Evolutionary conservation across 2,329 filamentous ascomycete genomes (phyloP).

Genomic region (Paraphoma sp.): DNA sequence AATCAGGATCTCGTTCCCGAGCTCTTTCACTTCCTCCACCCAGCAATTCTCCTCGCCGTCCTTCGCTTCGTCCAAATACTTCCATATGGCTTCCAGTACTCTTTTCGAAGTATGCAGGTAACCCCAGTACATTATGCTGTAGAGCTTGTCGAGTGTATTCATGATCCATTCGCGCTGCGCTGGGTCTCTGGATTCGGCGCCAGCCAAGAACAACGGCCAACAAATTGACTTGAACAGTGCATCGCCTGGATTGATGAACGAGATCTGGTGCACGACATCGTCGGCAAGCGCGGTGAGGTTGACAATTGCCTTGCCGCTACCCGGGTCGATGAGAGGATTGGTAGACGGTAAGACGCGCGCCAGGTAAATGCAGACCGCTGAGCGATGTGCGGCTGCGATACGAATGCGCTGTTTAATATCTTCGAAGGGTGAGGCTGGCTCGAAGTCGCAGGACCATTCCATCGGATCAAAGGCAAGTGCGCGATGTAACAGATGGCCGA

Average conservation of each 20-base stretch:
- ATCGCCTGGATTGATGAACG: conserved; percentile 56
- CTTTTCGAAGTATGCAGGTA: conserved; percentile 45
- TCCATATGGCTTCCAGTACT: conserved; percentile 45
- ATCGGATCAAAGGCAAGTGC: conserved; percentile 41
- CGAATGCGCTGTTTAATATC: conserved; percentile 43
- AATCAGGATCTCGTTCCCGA: conserved; percentile 42
- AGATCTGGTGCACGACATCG: conserved; percentile 61
- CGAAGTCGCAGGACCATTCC: conserved; percentile 39
- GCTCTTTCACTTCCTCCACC: conserved; percentile 41
- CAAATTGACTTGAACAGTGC: conserved; percentile 65
- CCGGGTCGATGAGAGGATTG: conserved; percentile 48
- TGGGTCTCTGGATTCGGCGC: conserved; percentile 60
- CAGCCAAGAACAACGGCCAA: conserved; percentile 67
- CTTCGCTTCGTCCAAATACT: conserved; percentile 31
- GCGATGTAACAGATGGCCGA: conserved; percentile 29
- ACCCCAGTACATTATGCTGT: conserved; percentile 47
- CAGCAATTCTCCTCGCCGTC: conserved; percentile 37
- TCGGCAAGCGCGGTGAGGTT: conserved; percentile 50
- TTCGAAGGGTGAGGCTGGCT: conserved; percentile 40
- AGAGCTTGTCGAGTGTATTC: conserved; percentile 49
- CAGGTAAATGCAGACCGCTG: conserved; percentile 50
- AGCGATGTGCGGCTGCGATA: conserved; percentile 47
- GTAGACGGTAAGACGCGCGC: conserved; percentile 40
- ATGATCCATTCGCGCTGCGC: conserved; percentile 60
- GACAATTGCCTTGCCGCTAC: conserved; percentile 45